phyloP scores from a whole-genome alignment of 345 rosid genomes.

The Gynandropsis gynandra region DNA sequence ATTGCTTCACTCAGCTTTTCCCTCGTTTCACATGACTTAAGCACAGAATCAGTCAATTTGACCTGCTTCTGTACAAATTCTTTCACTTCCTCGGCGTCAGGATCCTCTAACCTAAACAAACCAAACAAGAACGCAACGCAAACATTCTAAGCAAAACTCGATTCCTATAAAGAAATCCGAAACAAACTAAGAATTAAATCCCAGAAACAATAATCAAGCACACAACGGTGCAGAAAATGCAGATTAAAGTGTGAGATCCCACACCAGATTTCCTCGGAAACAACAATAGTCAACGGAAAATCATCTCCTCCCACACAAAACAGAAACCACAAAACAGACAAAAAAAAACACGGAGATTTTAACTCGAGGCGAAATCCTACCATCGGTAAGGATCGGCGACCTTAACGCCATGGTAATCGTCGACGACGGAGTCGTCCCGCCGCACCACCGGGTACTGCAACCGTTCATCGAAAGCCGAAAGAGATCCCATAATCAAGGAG shows the following conservation, averaged over 20 bases:
- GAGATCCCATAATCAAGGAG: slow-evolving; percentile 49
- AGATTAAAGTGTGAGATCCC: slow-evolving; percentile 6
- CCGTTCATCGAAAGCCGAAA: slow-evolving; percentile 27
- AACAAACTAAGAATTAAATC: not conserved
- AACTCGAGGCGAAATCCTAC: slow-evolving; percentile 32
- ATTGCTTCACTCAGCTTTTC: slow-evolving; percentile 54
- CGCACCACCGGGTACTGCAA: slow-evolving; percentile 56
- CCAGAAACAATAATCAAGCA: slow-evolving; percentile 17
- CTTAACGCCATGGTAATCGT: slow-evolving; percentile 66
- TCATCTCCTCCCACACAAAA: not conserved
- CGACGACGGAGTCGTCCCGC: slow-evolving; percentile 66
- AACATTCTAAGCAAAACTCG: slow-evolving; percentile 1
- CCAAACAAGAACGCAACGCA: not conserved
- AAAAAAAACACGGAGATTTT: not conserved
- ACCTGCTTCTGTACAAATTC: slow-evolving; percentile 72
- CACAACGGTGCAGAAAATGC: slow-evolving; percentile 7
- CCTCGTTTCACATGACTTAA: slow-evolving; percentile 48
- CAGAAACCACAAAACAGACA: too few species aligned
- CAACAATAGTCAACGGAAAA: slow-evolving; percentile 2
- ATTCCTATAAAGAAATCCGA: not conserved
- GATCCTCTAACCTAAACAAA: slow-evolving; percentile 75
- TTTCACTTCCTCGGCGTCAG: slow-evolving; percentile 69
- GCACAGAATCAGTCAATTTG: slow-evolving; percentile 49
- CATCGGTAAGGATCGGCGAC: slow-evolving; percentile 84
- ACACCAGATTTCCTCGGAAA: not conserved